Evolutionary conservation across 768 basidiomycete species (phyloP), one percentile per base, ranked within the genome.

Genomic region (Boletus tylopilopsis): DNA sequence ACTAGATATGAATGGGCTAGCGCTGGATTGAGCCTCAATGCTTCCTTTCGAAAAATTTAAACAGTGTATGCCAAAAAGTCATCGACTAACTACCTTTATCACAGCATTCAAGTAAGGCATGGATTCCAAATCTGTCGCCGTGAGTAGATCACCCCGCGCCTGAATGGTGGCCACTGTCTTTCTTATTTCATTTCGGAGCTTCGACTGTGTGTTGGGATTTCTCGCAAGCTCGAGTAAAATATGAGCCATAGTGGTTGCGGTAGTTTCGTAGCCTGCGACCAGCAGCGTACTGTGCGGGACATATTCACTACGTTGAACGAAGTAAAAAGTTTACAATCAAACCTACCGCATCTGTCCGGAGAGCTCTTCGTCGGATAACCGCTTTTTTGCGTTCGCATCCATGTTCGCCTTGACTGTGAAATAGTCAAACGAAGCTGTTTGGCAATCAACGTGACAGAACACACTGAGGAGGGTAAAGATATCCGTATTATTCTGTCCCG

Each of bases 161-260:
- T 22, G 35, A 6, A 41, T 30, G 22, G n/a, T 12, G 0, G 47
- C 36, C 10, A 32, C 22, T 3, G 32, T 54, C 32, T 42, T 45
- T 24, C 51, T 47, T 37, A 58, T 58, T 23, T 58, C 57, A 9
- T 42, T 70, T 16, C 88, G 79, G 13, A 91, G 76, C 45, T 72
- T 75, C 2, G 66, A 67, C 60, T 90, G 87, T 10, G 79, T 64
- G 13, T 78, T 69, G 0, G 77, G 81, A 51, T 82, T 66, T 25
- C 71, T 73, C 1, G 81, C 75, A 10, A 90, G 71, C 56, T 84
- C 80, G 43, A 82, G 70, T 3, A 89, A 64, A 4, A 76, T 74
- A 81, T 81, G 89, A 42, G 73, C 68, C 21, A 80, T 49, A 2
- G 75, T 73, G 30, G 71, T 79, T 1, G 82, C 72, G 30, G 78